Conservation (phyloP, 2,329 filamentous ascomycete genomes). For the Rutstroemia sp. region DNA sequence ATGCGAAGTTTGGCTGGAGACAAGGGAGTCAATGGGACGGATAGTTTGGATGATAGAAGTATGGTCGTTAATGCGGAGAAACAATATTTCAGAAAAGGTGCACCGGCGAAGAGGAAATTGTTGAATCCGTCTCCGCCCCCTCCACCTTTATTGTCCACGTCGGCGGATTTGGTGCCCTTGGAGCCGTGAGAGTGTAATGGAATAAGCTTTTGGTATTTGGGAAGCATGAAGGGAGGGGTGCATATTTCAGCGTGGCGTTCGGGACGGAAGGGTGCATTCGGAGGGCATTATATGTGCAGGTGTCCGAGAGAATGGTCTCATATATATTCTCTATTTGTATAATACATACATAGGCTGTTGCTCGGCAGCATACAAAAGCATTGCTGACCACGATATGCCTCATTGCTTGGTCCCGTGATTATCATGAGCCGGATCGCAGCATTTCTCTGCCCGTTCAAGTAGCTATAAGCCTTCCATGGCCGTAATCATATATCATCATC, state of each 20-base stretch:
- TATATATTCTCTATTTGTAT: neutral
- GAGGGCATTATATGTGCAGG: neutral
- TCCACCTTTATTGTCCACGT: neutral
- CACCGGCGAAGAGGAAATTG: constrained; percentile 17
- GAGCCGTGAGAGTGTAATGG: neutral
- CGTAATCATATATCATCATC: too few species aligned
- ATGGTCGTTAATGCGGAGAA: constrained; percentile 56
- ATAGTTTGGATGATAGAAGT: constrained; percentile 49
- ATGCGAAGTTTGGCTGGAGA: constrained; percentile 44
- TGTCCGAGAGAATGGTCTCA: neutral
- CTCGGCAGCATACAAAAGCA: neutral
- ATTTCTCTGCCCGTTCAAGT: too few species aligned
- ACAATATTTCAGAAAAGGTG: constrained; percentile 41
- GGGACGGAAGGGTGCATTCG: neutral
- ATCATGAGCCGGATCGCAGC: neutral
- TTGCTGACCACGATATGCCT: neutral
- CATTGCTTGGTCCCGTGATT: neutral
- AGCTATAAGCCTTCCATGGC: too few species aligned
- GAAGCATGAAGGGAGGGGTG: neutral
- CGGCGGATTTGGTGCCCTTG: constrained; percentile 1
- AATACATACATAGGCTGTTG: neutral
- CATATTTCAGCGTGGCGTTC: constrained; percentile 10
- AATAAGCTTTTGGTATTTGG: neutral
- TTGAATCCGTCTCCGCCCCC: neutral
- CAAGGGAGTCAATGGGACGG: constrained; percentile 21